A percentile compares a stretch with the other conserved stretches of the same genome.
Conservation (phyloP, 169 alveolate genomes). For the Plasmodium vinckei region DNA sequence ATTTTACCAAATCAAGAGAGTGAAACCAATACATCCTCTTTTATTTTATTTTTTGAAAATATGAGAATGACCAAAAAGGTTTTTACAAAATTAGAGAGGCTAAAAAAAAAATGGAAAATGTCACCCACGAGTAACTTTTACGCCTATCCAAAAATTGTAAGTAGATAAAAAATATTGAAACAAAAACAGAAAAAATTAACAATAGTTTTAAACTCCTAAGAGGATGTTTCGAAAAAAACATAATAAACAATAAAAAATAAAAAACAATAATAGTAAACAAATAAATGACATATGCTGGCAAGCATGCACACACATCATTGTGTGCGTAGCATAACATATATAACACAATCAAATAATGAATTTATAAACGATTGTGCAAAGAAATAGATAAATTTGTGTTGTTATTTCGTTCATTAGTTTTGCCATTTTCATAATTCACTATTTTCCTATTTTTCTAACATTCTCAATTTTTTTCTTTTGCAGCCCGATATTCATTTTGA, state of each 20-base stretch:
- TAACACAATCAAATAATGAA: no score
- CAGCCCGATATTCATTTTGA: slow-evolving; percentile 86
- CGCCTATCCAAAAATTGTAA: slow-evolving; percentile 85
- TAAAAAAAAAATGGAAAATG: slow-evolving; percentile 86
- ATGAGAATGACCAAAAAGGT: slow-evolving; percentile 86
- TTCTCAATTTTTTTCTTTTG: slow-evolving; percentile 11
- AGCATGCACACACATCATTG: no score
- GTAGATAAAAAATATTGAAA: background rate
- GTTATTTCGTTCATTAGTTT: no score
- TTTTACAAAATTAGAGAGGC: slow-evolving; percentile 82
- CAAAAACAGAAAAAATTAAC: background rate
- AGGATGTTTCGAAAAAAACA: no score
- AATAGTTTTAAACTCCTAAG: background rate
- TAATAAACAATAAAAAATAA: no score
- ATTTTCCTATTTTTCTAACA: background rate
- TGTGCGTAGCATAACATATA: no score
- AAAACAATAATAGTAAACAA: no score
- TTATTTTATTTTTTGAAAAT: slow-evolving; percentile 84
- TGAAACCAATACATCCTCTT: slow-evolving; percentile 78
- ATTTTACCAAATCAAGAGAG: background rate
- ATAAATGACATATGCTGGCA: no score
- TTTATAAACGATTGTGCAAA: no score
- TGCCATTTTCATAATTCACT: no score
- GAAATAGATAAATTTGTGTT: no score
- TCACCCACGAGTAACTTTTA: slow-evolving; percentile 80